Evolutionary conservation across 2,329 filamentous ascomycete species (phyloP), one percentile per base, ranked within the genome.

Genomic region (Arachnopeziza araneosa): DNA sequence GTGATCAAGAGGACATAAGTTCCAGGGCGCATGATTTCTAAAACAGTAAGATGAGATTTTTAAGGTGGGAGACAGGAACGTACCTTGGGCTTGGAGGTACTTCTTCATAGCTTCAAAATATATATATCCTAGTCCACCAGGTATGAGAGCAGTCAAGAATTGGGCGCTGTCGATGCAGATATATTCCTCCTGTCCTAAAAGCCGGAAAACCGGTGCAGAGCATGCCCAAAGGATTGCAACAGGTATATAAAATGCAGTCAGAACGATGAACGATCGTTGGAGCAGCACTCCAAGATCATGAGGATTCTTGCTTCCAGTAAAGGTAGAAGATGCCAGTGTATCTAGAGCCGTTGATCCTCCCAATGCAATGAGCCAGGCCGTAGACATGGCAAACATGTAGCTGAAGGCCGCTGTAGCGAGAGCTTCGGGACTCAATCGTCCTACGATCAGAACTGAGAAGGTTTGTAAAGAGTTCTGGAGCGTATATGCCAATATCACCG

Each of bases 381-480:
- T 91, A 23, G 89, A 86, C 89, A 93, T 92, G 58, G 91, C 91
- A 67, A 96, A 96, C 91, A 96, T 96, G 77, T 95, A 93, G 1
- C 89, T 90, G 69, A 96, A 96, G 0, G 91, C 91, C 1, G 90
- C 88, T 0, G 88, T 90, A 0, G 91, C 90, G 7, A 96, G 77
- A 1, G 91, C 86, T 73, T 95, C 88, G 0, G 91, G 87, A 0
- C 89, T 93, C 0, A 91, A 77, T 2, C 90, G 85, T 10, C 91
- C 91, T 2, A 91, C 90, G 48, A 96, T 86, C 52, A 96, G 77
- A 4, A 96, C 89, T 0, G 90, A 95, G 1, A 89, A 72, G 0
- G 91, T 96, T 71, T 96, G 91, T 0, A 96, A 77, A 5, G 88
- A 92, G 72, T 93, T 96, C 63, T 96, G 91, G 5, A 96, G 79